Evolutionary conservation across 148 eudicot genomes (phyloP).

Genomic region (Vaccinium macrocarpon): DNA sequence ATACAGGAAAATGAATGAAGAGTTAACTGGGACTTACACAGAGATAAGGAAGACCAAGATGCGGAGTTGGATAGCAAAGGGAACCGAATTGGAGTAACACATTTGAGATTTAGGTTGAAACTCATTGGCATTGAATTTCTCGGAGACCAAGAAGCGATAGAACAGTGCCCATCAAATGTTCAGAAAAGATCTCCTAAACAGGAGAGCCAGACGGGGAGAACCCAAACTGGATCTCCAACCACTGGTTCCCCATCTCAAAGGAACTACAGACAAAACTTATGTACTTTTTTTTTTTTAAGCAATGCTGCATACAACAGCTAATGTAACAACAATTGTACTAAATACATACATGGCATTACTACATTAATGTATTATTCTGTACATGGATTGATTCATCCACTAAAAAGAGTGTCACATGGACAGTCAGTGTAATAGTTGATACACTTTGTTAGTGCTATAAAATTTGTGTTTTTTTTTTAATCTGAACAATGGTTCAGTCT

Average conservation of each 20-base stretch:
- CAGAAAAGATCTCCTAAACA: background rate
- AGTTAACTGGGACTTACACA: conserved; percentile 34
- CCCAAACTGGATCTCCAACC: background rate
- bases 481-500: too few relatives aligned
- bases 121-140: background rate
- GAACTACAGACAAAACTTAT: background rate
- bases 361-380: too few relatives aligned
- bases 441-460: too few relatives aligned
- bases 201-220: background rate
- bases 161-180: background rate
- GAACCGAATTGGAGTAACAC: conserved; percentile 40
- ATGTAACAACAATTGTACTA: too few relatives aligned
- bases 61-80: conserved; percentile 46
- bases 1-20: background rate
- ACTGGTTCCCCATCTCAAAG: background rate
- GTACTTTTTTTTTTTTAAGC: too few relatives aligned
- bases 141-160: background rate
- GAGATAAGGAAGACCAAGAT: conserved; percentile 44
- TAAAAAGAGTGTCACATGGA: too few relatives aligned
- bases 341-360: too few relatives aligned
- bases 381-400: too few relatives aligned
- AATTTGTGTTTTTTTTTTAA: too few relatives aligned
- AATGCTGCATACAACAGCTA: too few relatives aligned
- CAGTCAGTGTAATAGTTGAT: too few relatives aligned
- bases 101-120: background rate